phyloP scores from a whole-genome alignment of 352 stramenopile species.

The Aphanomyces cochlioides region DNA sequence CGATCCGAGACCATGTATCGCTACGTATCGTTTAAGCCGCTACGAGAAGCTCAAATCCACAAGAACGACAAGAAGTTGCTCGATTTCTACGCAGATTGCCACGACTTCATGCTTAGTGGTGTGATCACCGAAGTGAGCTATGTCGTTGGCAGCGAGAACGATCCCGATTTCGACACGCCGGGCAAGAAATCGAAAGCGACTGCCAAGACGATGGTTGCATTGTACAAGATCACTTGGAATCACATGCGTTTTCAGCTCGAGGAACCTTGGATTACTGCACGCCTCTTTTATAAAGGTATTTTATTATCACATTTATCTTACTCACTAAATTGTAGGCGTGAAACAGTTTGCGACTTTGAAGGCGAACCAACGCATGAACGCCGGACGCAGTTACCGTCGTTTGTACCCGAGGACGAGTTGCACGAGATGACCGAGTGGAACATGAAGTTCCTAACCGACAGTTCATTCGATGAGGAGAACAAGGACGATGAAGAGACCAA shows the following conservation, averaged over 20 bases:
- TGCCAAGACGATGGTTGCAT: too few species aligned
- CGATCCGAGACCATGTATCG: neutral
- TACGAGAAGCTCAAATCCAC: too few species aligned
- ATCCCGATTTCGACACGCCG: neutral
- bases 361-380: constrained; percentile 1
- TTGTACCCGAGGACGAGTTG: neutral
- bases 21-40: too few species aligned
- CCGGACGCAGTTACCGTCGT: neutral
- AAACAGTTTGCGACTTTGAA: constrained; percentile 5
- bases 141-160: neutral
- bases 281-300: too few species aligned
- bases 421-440: neutral
- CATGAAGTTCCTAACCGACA: neutral
- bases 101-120: neutral
- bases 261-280: too few species aligned
- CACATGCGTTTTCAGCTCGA: too few species aligned
- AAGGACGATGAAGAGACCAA: neutral
- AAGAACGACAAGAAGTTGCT: too few species aligned
- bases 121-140: neutral
- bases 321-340: neutral
- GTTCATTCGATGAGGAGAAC: neutral
- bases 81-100: too few species aligned
- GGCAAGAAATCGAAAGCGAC: neutral
- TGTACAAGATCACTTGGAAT: too few species aligned
- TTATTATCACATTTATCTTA: too few species aligned